Base-by-base conservation (phyloP, 2,329 filamentous ascomycete species). In the Podosphaera xanthii region DNA sequence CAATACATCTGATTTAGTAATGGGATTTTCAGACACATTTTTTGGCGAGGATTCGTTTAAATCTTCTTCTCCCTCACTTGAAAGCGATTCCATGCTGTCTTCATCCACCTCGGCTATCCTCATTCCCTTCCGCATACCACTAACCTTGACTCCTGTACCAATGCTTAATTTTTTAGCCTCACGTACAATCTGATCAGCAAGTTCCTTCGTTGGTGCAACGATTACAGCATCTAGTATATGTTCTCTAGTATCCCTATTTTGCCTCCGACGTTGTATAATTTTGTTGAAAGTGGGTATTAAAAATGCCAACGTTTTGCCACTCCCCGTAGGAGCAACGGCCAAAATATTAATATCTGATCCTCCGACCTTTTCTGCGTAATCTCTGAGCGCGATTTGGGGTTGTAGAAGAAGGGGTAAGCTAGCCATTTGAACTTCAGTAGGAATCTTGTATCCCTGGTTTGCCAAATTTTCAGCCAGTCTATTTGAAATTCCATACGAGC, bases 261-360 rank as follows among this genome's bases (percentile, higher is more conserved):
- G 68, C 69, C 64, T 75, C 71, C 46, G 75, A 58, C 78, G 72
- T 61, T 77, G 75, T 64, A 87, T 74, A 49, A 94, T 82, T 53
- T 80, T 78, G 67, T 94, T 84, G 65, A 98, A 82, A 2, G 89
- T 77, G 0, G 91, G 90, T 49, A 98, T 86, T 66, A 97, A 72
- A 67, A 96, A 98, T 22, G 89, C 88, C 63, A 98, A 75, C 0
- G 92, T 98, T 75, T 98, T 98, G 52, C 92, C 92, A 69, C 91
- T 97, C 33, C 92, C 92, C 0, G 92, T 98, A 0, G 92, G 92
- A 2, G 92, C 92, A 50, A 97, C 82, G 0, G 87, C 87, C 62
- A 98, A 71, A 46, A 98, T 80, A 73, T 98, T 84, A 3, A 91
- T 74, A 31, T 67, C 67, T 34, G 69, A 59, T 50, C 61, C 59